Conservation (phyloP, 2,329 filamentous ascomycete species). For the Dactylellina drechsleri region DNA sequence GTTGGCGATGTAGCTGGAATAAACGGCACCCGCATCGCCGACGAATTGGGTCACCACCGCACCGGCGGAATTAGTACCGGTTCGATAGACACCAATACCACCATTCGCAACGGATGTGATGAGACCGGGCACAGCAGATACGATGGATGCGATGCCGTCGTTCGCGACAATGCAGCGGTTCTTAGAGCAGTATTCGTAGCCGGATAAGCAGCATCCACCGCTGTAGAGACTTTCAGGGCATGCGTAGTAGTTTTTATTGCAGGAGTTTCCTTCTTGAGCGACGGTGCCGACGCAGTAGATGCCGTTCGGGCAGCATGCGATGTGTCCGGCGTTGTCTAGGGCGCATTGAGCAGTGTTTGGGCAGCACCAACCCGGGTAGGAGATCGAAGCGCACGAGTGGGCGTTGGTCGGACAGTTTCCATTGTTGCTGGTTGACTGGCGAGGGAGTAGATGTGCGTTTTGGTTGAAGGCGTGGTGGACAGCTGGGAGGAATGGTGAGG, state of each 20-base stretch:
- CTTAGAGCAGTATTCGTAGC: slow-evolving; percentile 45
- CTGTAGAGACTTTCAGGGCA: slow-evolving; percentile 35
- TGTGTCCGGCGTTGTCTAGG: slow-evolving; percentile 45
- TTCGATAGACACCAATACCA: slow-evolving; percentile 44
- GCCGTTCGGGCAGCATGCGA: slow-evolving; percentile 51
- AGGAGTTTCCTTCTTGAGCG: slow-evolving; percentile 33
- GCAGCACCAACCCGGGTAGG: slow-evolving; percentile 49
- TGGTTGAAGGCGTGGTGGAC: slow-evolving; percentile 14
- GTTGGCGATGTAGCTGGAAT: slow-evolving; percentile 43
- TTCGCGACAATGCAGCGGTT: slow-evolving; percentile 41
- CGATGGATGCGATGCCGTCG: slow-evolving; percentile 39
- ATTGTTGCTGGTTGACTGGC: slow-evolving; percentile 28
- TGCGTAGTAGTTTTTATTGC: slow-evolving; percentile 41
- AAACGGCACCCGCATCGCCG: slow-evolving; percentile 43
- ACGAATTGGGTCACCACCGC: slow-evolving; percentile 27
- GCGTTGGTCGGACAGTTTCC: slow-evolving; percentile 38
- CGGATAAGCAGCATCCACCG: slow-evolving; percentile 44
- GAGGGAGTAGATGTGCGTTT: slow-evolving; percentile 9
- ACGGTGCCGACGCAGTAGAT: slow-evolving; percentile 46
- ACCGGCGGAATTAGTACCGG: slow-evolving; percentile 28
- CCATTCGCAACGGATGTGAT: slow-evolving; percentile 25
- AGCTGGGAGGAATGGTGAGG: slow-evolving; percentile 45
- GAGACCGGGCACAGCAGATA: slow-evolving; percentile 43
- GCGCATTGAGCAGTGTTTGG: slow-evolving; percentile 35
- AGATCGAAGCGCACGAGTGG: slow-evolving; percentile 48